phyloP scores from a whole-genome alignment of 257 asterid species.

The Petunia axillaris region DNA sequence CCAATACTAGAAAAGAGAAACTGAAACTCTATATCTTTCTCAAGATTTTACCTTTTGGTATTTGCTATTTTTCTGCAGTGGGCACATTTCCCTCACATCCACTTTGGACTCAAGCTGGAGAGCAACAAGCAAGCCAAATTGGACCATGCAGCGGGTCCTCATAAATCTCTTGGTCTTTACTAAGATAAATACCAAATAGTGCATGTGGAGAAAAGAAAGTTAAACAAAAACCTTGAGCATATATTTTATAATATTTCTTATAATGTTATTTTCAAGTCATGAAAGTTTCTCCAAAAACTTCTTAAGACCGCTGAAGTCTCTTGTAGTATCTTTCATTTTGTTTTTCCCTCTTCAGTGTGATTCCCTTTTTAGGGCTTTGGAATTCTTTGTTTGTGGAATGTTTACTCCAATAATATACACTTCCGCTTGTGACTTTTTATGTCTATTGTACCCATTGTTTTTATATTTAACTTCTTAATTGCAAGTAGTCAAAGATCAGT shows the following conservation, averaged over 20 bases:
- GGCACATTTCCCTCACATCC: conserved; percentile 97
- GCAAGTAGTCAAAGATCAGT: no score
- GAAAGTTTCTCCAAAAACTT: conserved; percentile 7
- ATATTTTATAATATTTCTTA: conserved; percentile 18
- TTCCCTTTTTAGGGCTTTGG: background rate
- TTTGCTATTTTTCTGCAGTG: conserved; percentile 55
- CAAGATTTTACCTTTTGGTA: conserved; percentile 2
- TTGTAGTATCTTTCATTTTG: background rate
- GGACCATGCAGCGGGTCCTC: conserved; percentile 64
- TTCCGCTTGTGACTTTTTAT: background rate
- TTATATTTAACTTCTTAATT: no score
- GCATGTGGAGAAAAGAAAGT: background rate
- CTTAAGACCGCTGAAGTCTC: background rate
- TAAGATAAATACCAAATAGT: conserved; percentile 14
- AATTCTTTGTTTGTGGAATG: background rate
- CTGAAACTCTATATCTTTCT: background rate
- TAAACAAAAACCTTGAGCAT: background rate
- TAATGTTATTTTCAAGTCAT: background rate
- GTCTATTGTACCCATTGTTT: background rate
- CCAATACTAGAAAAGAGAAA: conserved; percentile 12
- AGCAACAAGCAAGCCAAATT: conserved; percentile 66
- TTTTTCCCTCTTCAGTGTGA: background rate
- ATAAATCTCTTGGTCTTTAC: conserved; percentile 55
- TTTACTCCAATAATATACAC: conserved; percentile 1
- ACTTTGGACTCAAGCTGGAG: conserved; percentile 81